Evolutionary conservation across 306 rosid species (phyloP), one percentile per base, ranked within the genome.

Genomic region (Vicia villosa): DNA sequence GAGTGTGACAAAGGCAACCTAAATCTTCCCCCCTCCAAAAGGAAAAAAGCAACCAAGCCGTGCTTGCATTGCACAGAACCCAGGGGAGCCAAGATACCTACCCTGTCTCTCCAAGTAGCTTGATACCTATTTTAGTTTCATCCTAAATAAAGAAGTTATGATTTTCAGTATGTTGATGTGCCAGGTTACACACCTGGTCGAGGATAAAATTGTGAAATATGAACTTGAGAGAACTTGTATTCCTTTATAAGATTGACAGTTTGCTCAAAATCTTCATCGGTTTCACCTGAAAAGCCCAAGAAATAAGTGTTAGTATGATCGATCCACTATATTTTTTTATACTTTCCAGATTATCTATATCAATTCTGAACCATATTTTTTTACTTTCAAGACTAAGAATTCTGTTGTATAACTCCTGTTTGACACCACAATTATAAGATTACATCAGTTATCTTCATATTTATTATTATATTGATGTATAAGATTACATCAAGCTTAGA

Each of bases 121-220:
- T 45, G 41, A 49, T 34, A 65, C 68, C 63, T 71, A 65, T 32
- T 16, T 64, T 4, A 4, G 36, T 66, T 66, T 20, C 69, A 45
- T 50, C 71, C 50, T 50, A 55, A 63, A 69, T 62, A 63, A 63
- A 19, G 50, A 63, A 28, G 42, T 71, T 46, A 46, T 55, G 22
- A 47, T 55, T 64, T 59, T 34, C 37, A 47, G 24, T 50, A 66
- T 61, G 52, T 43, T 60, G 49, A 41, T 49, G 30, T 28, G 17
- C 16, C 47, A 49, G 62, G 10, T 68, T 63, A 71, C 61, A 45
- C 70, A 88, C 98, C 97, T 73, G 99, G 99, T 71, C 99, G 96
- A 72, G 99, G 96, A 84, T 94, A 94, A 80, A 94, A 94, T 77
- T 94, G 99, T 41, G 97, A 94, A 75, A 94, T 91, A 76, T 94